Percentiles rank a stretch among this genome's conserved stretches.
Conservation (phyloP, 805 yeast species). For the Lipomyces yamadae region DNA sequence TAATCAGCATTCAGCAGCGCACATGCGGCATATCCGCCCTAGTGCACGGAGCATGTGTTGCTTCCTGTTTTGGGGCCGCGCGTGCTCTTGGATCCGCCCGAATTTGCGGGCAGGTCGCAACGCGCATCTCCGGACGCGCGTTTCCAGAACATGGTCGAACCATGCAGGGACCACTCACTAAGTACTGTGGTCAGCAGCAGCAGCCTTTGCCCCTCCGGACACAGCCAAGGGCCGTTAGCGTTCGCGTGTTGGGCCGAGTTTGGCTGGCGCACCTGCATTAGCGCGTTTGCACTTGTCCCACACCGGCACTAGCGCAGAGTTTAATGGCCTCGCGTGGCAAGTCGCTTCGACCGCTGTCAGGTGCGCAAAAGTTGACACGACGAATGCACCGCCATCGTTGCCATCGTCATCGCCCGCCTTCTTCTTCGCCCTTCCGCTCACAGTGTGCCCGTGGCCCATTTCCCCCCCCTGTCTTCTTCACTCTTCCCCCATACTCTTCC, state of each 20-base stretch:
- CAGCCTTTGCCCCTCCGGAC: background rate
- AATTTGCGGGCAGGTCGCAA: background rate
- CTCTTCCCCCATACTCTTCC: background rate
- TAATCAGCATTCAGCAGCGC: too few species aligned
- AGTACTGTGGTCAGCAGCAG: background rate
- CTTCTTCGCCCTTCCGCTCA: conserved; percentile 7
- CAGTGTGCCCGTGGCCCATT: background rate
- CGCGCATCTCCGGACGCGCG: background rate
- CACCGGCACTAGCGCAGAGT: background rate
- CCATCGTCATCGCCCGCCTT: conserved; percentile 11
- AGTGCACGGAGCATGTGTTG: background rate
- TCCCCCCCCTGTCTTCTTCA: background rate
- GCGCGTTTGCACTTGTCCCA: background rate
- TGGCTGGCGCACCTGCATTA: background rate
- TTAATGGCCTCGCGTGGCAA: background rate
- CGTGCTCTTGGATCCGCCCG: background rate
- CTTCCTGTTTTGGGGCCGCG: background rate
- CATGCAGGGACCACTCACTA: background rate
- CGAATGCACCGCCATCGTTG: conserved; percentile 7
- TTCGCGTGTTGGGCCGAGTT: background rate
- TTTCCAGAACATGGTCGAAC: background rate
- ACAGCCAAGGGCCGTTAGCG: background rate
- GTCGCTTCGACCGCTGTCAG: background rate
- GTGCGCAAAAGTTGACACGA: background rate
- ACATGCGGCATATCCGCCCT: background rate